phyloP scores from a whole-genome alignment of 192 early-diverging fungal genomes.

The Thamnidium elegans region DNA sequence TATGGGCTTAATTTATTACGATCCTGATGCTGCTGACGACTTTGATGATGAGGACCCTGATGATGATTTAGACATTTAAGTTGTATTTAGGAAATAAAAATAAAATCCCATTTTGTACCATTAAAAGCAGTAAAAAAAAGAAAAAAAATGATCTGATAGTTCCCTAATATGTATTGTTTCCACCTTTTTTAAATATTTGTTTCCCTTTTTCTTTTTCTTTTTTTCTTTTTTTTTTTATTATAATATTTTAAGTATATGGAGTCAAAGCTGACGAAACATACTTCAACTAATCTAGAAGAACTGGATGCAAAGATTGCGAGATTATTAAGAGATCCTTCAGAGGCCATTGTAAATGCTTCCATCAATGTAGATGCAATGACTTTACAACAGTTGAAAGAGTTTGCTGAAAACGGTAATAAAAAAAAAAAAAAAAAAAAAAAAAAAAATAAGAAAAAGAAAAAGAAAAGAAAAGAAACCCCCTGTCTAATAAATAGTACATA shows the following conservation, averaged over 20 bases:
- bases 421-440: too few species aligned
- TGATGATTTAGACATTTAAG: conserved; percentile 83
- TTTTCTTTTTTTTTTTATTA: too few species aligned
- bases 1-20: conserved; percentile 71
- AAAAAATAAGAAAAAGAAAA: too few species aligned
- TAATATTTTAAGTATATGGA: conserved; percentile 4
- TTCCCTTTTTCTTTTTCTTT: too few species aligned
- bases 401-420: conserved; percentile 28
- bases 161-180: too few species aligned
- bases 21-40: conserved; percentile 83
- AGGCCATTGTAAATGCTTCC: background rate
- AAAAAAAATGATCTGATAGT: too few species aligned
- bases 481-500: background rate
- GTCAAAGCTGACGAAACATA: conserved; percentile 27
- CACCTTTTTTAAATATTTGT: too few species aligned
- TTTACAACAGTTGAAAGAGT: conserved; percentile 19
- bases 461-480: too few species aligned
- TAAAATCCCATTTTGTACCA: too few species aligned
- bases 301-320: conserved; percentile 25
- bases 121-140: too few species aligned
- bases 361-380: conserved; percentile 25
- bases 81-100: background rate
- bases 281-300: conserved; percentile 32
- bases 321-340: conserved; percentile 21
- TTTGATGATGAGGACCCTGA: conserved; percentile 92